These are phyloP conservation scores for Zizania latifolia DNA, from an alignment of 176 grass and related monocot genomes.

Conservation along the genomic window DNA sequence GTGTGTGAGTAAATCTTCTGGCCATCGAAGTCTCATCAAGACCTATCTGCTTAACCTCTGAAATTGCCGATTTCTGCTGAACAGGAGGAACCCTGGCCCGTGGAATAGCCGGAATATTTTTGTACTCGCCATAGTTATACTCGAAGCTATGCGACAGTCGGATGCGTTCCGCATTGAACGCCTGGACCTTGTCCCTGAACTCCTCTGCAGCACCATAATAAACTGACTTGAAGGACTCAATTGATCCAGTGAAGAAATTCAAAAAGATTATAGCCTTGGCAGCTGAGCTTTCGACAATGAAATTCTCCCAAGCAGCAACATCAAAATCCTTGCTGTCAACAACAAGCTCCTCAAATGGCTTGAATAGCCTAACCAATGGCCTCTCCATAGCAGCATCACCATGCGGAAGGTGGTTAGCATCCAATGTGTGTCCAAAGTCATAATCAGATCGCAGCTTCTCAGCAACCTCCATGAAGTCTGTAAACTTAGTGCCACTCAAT, in stretches of 20 bases:
- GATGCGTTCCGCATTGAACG: no score
- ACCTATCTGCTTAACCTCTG: no score
- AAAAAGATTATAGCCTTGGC: conserved; percentile 86
- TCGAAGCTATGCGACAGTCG: no score
- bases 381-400: conserved; percentile 48
- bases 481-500: conserved; percentile 64
- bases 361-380: conserved; percentile 74
- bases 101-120: no score
- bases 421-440: conserved; percentile 62
- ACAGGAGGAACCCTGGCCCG: no score
- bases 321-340: conserved; percentile 91
- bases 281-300: conserved; percentile 59
- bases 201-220: conserved; percentile 51
- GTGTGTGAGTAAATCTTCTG: no score
- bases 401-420: conserved; percentile 71
- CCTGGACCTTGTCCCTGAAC: conserved; percentile 70
- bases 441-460: conserved; percentile 84
- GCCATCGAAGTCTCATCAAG: no score
- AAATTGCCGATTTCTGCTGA: no score
- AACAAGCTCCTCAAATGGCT: conserved; percentile 89
- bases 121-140: no score
- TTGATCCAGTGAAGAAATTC: conserved; percentile 61
- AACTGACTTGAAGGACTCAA: conserved; percentile 62
- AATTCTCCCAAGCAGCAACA: conserved; percentile 57
- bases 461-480: conserved; percentile 72